Percentiles rank a stretch among this genome's conserved stretches.
phyloP scores from a whole-genome alignment of 75 land plant genomes.

The Pinus albicaulis region DNA sequence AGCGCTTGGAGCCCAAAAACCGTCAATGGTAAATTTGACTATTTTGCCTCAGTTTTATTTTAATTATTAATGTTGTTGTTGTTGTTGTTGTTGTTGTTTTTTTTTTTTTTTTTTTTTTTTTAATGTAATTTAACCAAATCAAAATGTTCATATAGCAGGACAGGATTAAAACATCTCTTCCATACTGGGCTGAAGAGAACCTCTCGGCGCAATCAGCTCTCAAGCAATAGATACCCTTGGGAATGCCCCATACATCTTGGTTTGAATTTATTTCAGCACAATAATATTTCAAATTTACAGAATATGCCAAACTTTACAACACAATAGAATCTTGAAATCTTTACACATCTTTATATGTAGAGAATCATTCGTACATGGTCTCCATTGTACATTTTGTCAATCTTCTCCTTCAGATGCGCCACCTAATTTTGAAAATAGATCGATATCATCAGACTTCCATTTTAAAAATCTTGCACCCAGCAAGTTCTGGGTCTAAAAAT shows the following conservation, averaged over 20 bases:
- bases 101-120: too few relatives aligned
- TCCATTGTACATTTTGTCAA: conserved; percentile 79
- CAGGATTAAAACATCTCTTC: too few relatives aligned
- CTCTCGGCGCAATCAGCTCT: background rate
- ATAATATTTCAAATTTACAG: background rate
- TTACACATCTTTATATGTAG: background rate
- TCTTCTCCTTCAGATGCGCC: conserved; percentile 76
- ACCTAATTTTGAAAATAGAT: conserved; percentile 31
- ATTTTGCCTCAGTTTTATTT: too few relatives aligned
- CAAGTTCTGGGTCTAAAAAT: background rate
- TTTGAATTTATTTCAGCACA: background rate
- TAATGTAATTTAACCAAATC: too few relatives aligned
- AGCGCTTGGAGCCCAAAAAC: too few relatives aligned
- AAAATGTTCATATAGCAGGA: too few relatives aligned
- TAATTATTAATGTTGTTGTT: too few relatives aligned
- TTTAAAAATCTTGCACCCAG: background rate
- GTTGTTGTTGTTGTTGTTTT: too few relatives aligned
- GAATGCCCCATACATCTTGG: background rate
- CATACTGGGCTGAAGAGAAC: too few relatives aligned
- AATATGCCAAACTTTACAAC: conserved; percentile 3
- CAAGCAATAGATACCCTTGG: background rate
- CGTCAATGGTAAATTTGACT: too few relatives aligned
- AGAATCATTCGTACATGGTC: conserved; percentile 54
- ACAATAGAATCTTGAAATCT: background rate
- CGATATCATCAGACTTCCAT: background rate